Evolutionary conservation across 768 basidiomycete genomes (phyloP).

Genomic region (Hemileccinum rubropunctum): DNA sequence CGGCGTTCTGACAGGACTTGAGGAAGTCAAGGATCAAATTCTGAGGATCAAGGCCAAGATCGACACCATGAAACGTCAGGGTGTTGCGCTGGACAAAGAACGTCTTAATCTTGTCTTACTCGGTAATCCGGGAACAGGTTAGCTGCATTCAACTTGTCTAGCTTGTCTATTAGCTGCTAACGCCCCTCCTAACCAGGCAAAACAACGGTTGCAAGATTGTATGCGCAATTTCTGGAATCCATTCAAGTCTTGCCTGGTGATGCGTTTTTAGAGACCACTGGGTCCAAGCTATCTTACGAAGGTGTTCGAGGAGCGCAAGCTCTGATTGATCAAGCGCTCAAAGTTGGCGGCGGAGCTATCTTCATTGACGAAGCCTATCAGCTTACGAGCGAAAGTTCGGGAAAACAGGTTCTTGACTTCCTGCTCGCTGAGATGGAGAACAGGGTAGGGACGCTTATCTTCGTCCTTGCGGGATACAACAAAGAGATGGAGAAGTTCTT

Average conservation of each 20-base stretch:
- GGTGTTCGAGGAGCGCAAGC: slow-evolving; percentile 54
- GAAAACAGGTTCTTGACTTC: slow-evolving; percentile 63
- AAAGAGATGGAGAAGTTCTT: slow-evolving; percentile 79
- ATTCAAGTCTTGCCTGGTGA: slow-evolving; percentile 51
- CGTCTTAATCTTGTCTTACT: slow-evolving; percentile 61
- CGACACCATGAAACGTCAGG: slow-evolving; percentile 52
- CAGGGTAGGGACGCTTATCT: slow-evolving; percentile 58
- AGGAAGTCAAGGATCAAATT: slow-evolving; percentile 59
- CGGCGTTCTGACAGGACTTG: slow-evolving; percentile 65
- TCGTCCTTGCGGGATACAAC: slow-evolving; percentile 70
- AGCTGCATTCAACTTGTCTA: background rate
- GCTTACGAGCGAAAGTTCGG: slow-evolving; percentile 46
- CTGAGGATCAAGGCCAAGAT: slow-evolving; percentile 58
- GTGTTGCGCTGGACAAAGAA: slow-evolving; percentile 48
- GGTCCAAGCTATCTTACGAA: slow-evolving; percentile 56
- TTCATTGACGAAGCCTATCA: slow-evolving; percentile 80
- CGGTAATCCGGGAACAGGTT: slow-evolving; percentile 76
- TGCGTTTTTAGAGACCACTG: slow-evolving; percentile 61
- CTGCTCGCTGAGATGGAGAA: slow-evolving; percentile 78
- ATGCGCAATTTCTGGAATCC: slow-evolving; percentile 61
- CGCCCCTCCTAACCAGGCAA: slow-evolving; percentile 43
- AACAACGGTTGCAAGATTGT: slow-evolving; percentile 66
- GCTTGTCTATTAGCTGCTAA: too few species aligned
- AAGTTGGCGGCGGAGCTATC: slow-evolving; percentile 60
- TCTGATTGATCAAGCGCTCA: slow-evolving; percentile 45